Percentiles rank a stretch among this genome's conserved stretches.
These are phyloP conservation scores for Phyllachora maydis DNA, from an alignment of 2,329 filamentous ascomycete species.

Conservation along the genomic window DNA sequence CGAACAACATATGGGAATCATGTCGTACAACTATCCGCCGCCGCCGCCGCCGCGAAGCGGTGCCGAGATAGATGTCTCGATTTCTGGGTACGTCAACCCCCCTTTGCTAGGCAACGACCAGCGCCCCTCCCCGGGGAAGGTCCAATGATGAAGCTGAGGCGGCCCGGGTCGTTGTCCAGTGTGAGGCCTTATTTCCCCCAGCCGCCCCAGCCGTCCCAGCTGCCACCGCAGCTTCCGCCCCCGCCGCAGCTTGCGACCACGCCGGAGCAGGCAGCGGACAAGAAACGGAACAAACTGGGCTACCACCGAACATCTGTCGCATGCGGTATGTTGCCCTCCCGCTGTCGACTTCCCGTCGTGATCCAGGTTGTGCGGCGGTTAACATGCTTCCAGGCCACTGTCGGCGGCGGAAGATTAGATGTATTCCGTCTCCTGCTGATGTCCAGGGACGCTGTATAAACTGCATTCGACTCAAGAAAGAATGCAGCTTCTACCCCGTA, in stretches of 20 bases:
- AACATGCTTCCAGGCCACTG: conserved; percentile 57
- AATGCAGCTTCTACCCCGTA: conserved; percentile 82
- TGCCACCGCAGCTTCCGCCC: conserved; percentile 6
- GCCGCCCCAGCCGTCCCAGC: conserved; percentile 10
- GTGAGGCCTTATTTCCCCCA: conserved; percentile 20
- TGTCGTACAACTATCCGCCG: conserved; percentile 27
- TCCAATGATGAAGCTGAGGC: conserved; percentile 22
- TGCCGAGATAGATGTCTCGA: conserved; percentile 19
- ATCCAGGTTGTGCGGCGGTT: too few species aligned
- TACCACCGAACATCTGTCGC: conserved; percentile 92
- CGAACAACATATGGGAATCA: conserved; percentile 18
- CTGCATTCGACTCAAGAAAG: conserved; percentile 85
- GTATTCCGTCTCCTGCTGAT: conserved; percentile 57
- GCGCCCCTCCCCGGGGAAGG: too few species aligned
- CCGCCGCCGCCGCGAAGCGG: conserved; percentile 18
- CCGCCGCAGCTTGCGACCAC: conserved; percentile 8
- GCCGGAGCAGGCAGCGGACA: conserved; percentile 19
- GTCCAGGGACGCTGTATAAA: conserved; percentile 64
- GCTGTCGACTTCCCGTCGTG: too few species aligned
- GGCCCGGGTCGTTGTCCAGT: conserved; percentile 27
- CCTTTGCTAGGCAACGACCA: too few species aligned
- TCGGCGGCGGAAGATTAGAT: conserved; percentile 82
- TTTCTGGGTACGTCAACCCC: too few species aligned
- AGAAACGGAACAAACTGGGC: conserved; percentile 70
- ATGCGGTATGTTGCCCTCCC: conserved; percentile 53